A percentile compares a stretch with the other conserved stretches of the same genome.
Conservation (phyloP, 139 green algal species). For the Micractinium conductrix region DNA sequence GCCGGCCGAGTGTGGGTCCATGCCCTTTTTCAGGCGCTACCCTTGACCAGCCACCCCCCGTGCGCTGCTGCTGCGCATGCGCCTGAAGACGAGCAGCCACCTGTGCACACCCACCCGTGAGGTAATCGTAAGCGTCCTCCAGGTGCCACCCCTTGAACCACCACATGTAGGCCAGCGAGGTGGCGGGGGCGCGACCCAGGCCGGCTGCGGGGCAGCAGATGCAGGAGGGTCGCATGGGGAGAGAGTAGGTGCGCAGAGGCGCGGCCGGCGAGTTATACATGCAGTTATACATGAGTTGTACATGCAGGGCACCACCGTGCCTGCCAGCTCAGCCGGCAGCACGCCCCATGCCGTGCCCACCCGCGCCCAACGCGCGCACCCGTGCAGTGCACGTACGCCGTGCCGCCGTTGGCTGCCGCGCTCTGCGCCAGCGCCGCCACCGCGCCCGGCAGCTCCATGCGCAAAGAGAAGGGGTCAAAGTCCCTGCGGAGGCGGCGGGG, state of each 20-base stretch:
- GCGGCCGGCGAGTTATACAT: background rate
- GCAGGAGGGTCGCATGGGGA: background rate
- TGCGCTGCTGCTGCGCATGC: background rate
- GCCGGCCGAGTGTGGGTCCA: too few species aligned
- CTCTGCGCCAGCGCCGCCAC: conserved; percentile 58
- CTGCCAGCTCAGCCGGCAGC: too few species aligned
- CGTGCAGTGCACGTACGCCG: conserved; percentile 96
- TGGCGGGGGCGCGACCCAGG: conserved; percentile 89
- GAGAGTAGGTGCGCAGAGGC: background rate
- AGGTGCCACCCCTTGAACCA: conserved; percentile 83
- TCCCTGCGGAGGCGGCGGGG: conserved; percentile 56
- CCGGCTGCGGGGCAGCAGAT: conserved; percentile 54
- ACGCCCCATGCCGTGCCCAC: too few species aligned
- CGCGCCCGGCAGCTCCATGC: conserved; percentile 60
- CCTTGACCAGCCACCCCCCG: background rate
- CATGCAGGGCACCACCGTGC: background rate
- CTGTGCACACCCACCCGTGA: conserved; percentile 28
- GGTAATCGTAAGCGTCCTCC: conserved; percentile 59
- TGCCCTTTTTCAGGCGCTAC: too few species aligned
- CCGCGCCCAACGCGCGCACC: conserved; percentile 48
- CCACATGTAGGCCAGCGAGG: conserved; percentile 92
- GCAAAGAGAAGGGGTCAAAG: conserved; percentile 92
- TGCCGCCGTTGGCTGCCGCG: conserved; percentile 50
- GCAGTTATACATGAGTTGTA: background rate
- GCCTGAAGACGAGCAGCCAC: too few species aligned